Percentiles rank a stretch among this genome's conserved stretches.
phyloP scores from a whole-genome alignment of 148 eudicot genomes.

The Drosera capensis region DNA sequence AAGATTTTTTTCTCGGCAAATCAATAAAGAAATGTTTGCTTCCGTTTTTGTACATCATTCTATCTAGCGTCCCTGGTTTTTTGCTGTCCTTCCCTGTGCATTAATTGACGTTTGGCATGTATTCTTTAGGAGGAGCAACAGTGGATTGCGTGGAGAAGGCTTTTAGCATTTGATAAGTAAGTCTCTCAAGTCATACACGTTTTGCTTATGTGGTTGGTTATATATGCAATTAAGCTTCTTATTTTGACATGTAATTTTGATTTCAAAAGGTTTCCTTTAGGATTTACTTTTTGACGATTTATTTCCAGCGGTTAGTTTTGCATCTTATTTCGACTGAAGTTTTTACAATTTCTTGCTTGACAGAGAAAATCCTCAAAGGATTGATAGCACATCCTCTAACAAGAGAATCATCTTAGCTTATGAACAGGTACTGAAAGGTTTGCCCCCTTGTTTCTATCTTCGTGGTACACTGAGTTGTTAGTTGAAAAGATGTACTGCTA shows the following conservation, averaged over 20 bases:
- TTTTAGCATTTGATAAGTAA: constrained; percentile 82
- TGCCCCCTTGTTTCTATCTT: background rate
- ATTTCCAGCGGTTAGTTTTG: background rate
- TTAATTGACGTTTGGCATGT: no score
- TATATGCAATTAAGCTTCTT: no score
- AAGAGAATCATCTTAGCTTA: constrained; percentile 80
- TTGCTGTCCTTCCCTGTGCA: no score
- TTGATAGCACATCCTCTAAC: constrained; percentile 68
- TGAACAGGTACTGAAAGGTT: constrained; percentile 57
- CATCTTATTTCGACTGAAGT: background rate
- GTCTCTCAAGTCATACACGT: constrained; percentile 5
- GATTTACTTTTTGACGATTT: background rate
- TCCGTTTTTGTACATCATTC: no score
- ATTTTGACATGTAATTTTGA: no score
- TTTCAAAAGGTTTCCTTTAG: no score
- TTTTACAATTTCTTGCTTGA: constrained; percentile 6
- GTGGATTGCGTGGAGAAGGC: constrained; percentile 89
- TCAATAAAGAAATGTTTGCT: no score
- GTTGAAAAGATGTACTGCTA: no score
- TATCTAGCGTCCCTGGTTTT: no score
- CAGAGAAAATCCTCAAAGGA: constrained; percentile 94
- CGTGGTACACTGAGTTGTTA: background rate
- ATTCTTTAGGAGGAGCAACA: constrained; percentile 75
- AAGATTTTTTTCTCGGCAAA: no score
- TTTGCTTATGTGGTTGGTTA: no score